Evolutionary conservation across 768 basidiomycete genomes (phyloP).

Genomic region (Pisolithus sp.): DNA sequence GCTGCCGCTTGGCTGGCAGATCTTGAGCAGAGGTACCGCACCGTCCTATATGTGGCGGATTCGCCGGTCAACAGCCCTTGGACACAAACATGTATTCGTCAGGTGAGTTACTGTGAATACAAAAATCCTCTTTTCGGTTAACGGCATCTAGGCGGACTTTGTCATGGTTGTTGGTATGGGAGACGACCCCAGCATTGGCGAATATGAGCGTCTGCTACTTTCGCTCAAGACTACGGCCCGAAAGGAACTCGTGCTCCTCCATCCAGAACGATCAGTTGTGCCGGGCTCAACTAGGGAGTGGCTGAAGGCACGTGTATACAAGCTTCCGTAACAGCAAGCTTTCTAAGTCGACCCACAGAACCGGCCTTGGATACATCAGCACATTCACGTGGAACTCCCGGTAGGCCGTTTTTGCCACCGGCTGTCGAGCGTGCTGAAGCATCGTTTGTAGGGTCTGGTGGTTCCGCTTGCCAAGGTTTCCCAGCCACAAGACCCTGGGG

Average conservation of each 20-base stretch:
- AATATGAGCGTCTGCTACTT: slow-evolving; percentile 88
- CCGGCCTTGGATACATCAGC: slow-evolving; percentile 94
- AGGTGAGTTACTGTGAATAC: slow-evolving; percentile 42
- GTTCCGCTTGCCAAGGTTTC: slow-evolving; percentile 54
- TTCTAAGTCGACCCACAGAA: slow-evolving; percentile 41
- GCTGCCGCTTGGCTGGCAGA: slow-evolving; percentile 90
- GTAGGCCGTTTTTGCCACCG: slow-evolving; percentile 33
- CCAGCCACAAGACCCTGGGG: slow-evolving; percentile 76
- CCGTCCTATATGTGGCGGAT: slow-evolving; percentile 93
- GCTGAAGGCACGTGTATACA: slow-evolving; percentile 62
- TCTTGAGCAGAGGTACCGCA: slow-evolving; percentile 88
- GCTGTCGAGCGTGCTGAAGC: slow-evolving; percentile 3
- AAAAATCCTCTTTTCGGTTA: slow-evolving; percentile 1
- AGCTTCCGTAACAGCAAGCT: not conserved
- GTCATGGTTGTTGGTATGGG: slow-evolving; percentile 94
- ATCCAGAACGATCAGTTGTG: slow-evolving; percentile 81
- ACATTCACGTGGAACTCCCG: slow-evolving; percentile 89
- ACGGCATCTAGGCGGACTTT: slow-evolving; percentile 67
- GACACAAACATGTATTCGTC: slow-evolving; percentile 97
- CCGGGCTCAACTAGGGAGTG: slow-evolving; percentile 93
- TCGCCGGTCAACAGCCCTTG: slow-evolving; percentile 92
- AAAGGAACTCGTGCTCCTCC: slow-evolving; percentile 91
- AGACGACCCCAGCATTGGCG: slow-evolving; percentile 84
- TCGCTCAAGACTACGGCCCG: slow-evolving; percentile 98
- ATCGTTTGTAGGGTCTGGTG: slow-evolving; percentile 58